Conservation (phyloP, 2,329 filamentous ascomycete genomes). For the Ascochyta clinopodiicola region DNA sequence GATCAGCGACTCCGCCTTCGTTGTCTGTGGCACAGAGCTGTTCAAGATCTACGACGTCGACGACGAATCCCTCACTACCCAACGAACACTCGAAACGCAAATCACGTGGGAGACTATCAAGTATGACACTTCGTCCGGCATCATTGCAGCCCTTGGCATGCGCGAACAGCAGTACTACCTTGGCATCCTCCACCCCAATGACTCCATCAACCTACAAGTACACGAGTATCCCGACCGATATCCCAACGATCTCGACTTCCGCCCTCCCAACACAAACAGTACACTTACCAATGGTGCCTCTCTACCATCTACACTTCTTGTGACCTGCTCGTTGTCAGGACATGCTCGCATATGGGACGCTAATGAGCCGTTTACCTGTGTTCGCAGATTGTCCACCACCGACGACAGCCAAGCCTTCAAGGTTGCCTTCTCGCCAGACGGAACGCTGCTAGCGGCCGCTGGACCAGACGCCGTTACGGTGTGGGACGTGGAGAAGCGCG, state of each 20-base stretch:
- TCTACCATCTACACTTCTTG: slow-evolving; percentile 42
- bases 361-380: slow-evolving; percentile 42
- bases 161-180: slow-evolving; percentile 38
- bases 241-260: slow-evolving; percentile 52
- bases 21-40: slow-evolving; percentile 52
- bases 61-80: slow-evolving; percentile 32
- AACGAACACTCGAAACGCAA: slow-evolving; percentile 41
- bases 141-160: slow-evolving; percentile 46
- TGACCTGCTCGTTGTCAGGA: slow-evolving; percentile 51
- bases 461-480: slow-evolving; percentile 53
- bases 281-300: slow-evolving; percentile 28
- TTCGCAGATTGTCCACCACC: slow-evolving; percentile 38
- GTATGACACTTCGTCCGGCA: slow-evolving; percentile 50
- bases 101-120: slow-evolving; percentile 49
- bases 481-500: slow-evolving; percentile 50
- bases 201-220: slow-evolving; percentile 40
- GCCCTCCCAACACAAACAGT: slow-evolving; percentile 29
- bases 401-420: slow-evolving; percentile 48
- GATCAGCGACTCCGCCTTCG: slow-evolving; percentile 52
- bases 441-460: slow-evolving; percentile 52
- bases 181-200: slow-evolving; percentile 45
- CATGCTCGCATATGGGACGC: slow-evolving; percentile 51
- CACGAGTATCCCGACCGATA: slow-evolving; percentile 44
- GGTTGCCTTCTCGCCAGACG: slow-evolving; percentile 54
- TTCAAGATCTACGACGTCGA: slow-evolving; percentile 49